Percentiles rank a stretch among this genome's conserved stretches.
Evolutionary conservation across 257 asterid genomes (phyloP).

Genomic region (Linderniella brevidens): DNA sequence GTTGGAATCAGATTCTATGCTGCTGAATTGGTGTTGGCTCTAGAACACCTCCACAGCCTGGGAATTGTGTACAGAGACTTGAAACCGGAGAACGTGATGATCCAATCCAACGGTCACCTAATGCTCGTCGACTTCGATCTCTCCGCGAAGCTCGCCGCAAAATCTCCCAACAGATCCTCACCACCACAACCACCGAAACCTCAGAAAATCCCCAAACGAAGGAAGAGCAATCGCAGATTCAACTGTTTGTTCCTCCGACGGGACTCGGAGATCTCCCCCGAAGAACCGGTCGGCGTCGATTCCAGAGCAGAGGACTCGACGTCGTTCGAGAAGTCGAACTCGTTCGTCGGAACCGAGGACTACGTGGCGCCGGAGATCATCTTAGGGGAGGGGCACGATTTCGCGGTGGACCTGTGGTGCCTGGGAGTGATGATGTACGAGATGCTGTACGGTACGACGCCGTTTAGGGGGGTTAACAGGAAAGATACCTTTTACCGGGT

Average conservation of each 20-base stretch:
- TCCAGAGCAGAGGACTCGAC: slow-evolving; percentile 21
- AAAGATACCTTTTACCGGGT: slow-evolving; percentile 62
- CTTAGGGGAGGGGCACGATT: slow-evolving; percentile 71
- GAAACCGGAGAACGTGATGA: slow-evolving; percentile 91
- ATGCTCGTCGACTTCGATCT: slow-evolving; percentile 90
- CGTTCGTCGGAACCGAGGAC: slow-evolving; percentile 94
- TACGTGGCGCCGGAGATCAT: slow-evolving; percentile 85
- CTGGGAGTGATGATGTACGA: slow-evolving; percentile 70
- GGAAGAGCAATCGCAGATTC: slow-evolving; percentile 16
- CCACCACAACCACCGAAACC: slow-evolving; percentile 13
- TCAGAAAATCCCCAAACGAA: slow-evolving; percentile 11
- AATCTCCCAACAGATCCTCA: slow-evolving; percentile 21
- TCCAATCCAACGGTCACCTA: slow-evolving; percentile 70
- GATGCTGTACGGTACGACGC: slow-evolving; percentile 78
- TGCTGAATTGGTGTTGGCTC: slow-evolving; percentile 68
- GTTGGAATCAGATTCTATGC: slow-evolving; percentile 89
- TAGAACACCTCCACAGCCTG: slow-evolving; percentile 63
- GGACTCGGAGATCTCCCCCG: slow-evolving; percentile 30
- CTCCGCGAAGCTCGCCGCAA: slow-evolving; percentile 47
- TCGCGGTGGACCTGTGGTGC: slow-evolving; percentile 96
- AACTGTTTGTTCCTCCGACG: slow-evolving; percentile 16
- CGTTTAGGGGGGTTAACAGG: slow-evolving; percentile 55
- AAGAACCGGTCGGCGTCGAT: slow-evolving; percentile 21
- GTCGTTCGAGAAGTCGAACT: slow-evolving; percentile 50
- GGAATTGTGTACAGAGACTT: slow-evolving; percentile 84